These are phyloP conservation scores for Thalia dealbata DNA, from an alignment of 176 grass and related monocot genomes.

Conservation along the genomic window DNA sequence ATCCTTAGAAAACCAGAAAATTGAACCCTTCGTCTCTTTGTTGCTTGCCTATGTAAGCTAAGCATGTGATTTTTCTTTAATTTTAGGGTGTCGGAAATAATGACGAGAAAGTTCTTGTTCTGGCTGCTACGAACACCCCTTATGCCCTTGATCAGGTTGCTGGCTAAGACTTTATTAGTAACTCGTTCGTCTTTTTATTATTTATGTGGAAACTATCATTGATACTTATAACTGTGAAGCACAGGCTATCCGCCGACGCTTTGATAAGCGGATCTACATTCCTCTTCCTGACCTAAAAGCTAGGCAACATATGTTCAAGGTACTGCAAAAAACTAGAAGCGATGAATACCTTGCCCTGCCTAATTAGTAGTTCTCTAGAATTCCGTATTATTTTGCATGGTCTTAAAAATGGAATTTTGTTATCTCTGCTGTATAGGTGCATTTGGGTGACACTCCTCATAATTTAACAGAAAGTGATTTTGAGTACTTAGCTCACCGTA, in stretches of 20 bases:
- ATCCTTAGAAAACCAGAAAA: not conserved
- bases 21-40: not conserved
- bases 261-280: constrained; percentile 98
- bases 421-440: constrained; percentile 36
- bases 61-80: not conserved
- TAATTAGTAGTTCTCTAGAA: not conserved
- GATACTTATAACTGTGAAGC: constrained; percentile 17
- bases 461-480: constrained; percentile 87
- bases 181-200: not conserved
- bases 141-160: constrained; percentile 90
- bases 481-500: constrained; percentile 58
- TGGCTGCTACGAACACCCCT: constrained; percentile 91
- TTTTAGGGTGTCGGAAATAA: constrained; percentile 89
- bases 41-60: not conserved
- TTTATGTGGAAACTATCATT: not conserved
- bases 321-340: constrained; percentile 12
- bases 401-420: not conserved
- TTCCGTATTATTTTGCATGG: not conserved
- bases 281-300: constrained; percentile 93
- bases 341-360: not conserved
- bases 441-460: constrained; percentile 92
- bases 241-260: constrained; percentile 82
- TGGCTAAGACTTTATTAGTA: constrained; percentile 6
- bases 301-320: constrained; percentile 99
- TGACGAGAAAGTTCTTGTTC: constrained; percentile 93